These are phyloP conservation scores for Thinopyrum obtusiflorum DNA, from an alignment of 202 grass and related monocot genomes.

Conservation along the genomic window DNA sequence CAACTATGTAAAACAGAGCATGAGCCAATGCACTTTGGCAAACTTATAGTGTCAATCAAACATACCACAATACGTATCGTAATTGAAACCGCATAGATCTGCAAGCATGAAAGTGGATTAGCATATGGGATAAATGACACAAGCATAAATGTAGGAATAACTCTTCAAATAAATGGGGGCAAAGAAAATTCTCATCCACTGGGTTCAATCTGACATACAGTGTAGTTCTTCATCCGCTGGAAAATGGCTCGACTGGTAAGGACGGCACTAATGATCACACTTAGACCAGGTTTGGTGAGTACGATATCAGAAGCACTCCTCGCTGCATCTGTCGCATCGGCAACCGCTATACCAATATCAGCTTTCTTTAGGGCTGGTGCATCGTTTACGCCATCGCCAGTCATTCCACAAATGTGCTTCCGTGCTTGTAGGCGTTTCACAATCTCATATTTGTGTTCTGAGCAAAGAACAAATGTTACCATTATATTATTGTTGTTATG, in stretches of 20 bases:
- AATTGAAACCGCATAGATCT: conserved; percentile 93
- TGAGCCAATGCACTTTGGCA: background rate
- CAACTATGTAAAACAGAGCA: background rate
- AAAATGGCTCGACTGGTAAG: conserved; percentile 92
- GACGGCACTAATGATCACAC: conserved; percentile 91
- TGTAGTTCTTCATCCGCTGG: conserved; percentile 98
- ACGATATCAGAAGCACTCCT: conserved; percentile 91
- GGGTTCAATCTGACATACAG: conserved; percentile 38
- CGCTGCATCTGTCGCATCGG: conserved; percentile 90
- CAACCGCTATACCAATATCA: conserved; percentile 93
- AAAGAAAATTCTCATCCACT: background rate
- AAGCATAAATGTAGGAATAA: background rate
- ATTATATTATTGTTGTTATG: background rate
- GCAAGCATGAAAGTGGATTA: conserved; percentile 30
- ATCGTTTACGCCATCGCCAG: conserved; percentile 95
- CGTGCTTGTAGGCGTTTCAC: conserved; percentile 88
- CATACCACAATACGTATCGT: conserved; percentile 93
- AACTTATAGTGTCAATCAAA: conserved; percentile 5
- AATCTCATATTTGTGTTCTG: conserved; percentile 98
- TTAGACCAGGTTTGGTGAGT: conserved; percentile 84
- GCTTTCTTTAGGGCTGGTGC: conserved; percentile 92
- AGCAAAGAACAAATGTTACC: background rate
- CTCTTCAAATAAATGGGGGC: background rate
- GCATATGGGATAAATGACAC: background rate
- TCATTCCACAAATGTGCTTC: conserved; percentile 97